phyloP scores from a whole-genome alignment of 1,284 basidiomycete genomes.

The Thecaphora thlaspeos region DNA sequence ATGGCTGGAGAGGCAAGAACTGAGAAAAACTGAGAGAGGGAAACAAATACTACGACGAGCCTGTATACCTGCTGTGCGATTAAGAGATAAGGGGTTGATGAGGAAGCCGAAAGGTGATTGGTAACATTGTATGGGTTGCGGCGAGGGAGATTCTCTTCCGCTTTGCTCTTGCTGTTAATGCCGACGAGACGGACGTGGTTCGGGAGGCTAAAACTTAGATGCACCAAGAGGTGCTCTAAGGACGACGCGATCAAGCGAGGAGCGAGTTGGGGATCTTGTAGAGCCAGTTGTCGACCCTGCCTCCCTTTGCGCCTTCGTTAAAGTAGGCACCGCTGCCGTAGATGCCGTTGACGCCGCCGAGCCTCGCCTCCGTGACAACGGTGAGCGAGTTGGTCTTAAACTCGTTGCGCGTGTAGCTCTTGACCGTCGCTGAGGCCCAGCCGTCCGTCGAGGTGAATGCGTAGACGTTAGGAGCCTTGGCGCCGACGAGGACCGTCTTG shows the following conservation, averaged over 20 bases:
- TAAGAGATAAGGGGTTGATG: too few relatives aligned
- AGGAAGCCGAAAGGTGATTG: too few relatives aligned
- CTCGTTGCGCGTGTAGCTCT: conserved; percentile 28
- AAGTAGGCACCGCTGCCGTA: conserved; percentile 55
- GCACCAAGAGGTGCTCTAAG: too few relatives aligned
- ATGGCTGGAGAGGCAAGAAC: too few relatives aligned
- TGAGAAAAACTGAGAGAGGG: too few relatives aligned
- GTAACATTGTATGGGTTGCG: too few relatives aligned
- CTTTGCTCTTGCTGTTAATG: too few relatives aligned
- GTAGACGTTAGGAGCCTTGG: conserved; percentile 49
- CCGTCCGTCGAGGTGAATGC: conserved; percentile 40
- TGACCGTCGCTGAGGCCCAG: conserved; percentile 40
- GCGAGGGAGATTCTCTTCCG: too few relatives aligned
- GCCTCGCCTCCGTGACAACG: conserved; percentile 42
- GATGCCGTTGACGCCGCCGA: conserved; percentile 37
- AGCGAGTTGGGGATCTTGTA: conserved; percentile 30
- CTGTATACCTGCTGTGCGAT: too few relatives aligned
- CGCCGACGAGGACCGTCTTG: conserved; percentile 36
- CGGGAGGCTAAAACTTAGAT: too few relatives aligned
- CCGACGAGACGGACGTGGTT: too few relatives aligned
- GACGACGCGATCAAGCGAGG: not conserved
- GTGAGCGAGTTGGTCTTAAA: conserved; percentile 47
- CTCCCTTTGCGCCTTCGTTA: conserved; percentile 45
- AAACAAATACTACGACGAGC: too few relatives aligned
- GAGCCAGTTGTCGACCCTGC: conserved; percentile 36